These are phyloP conservation scores for Suzukiozyma palmioleophila DNA, from an alignment of 1,139 yeast species.

Conservation along the genomic window DNA sequence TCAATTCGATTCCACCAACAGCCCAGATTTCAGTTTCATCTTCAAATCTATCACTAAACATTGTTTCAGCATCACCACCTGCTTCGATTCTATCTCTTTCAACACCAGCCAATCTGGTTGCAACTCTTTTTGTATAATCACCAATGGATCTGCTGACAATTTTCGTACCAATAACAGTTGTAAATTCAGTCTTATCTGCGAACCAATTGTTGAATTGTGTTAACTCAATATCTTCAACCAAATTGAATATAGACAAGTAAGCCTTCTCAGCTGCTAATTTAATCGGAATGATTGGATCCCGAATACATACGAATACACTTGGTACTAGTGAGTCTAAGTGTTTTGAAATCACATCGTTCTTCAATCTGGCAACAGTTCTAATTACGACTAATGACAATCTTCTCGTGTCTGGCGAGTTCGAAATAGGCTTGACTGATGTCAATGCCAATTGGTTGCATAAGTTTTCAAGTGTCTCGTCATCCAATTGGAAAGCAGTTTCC, in stretches of 20 bases:
- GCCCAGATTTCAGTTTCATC: constrained; percentile 89
- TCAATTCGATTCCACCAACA: constrained; percentile 60
- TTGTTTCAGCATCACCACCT: constrained; percentile 86
- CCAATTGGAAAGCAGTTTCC: constrained; percentile 24
- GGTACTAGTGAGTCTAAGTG: constrained; percentile 61
- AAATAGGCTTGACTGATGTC: constrained; percentile 47
- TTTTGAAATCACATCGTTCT: constrained; percentile 43
- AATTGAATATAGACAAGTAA: constrained; percentile 63
- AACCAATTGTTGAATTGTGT: constrained; percentile 60
- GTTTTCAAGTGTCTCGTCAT: constrained; percentile 26
- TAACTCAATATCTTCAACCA: constrained; percentile 69
- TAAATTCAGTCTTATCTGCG: constrained; percentile 19
- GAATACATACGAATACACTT: constrained; percentile 72
- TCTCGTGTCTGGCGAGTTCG: constrained; percentile 73
- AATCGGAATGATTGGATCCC: constrained; percentile 85
- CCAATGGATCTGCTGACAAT: constrained; percentile 71
- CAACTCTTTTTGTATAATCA: constrained; percentile 89
- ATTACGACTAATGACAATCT: constrained; percentile 73
- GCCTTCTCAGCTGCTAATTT: constrained; percentile 95
- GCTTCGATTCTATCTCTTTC: constrained; percentile 84
- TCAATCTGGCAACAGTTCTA: constrained; percentile 68
- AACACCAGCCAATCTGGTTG: constrained; percentile 71
- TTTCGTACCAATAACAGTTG: constrained; percentile 42
- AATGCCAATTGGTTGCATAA: constrained; percentile 49
- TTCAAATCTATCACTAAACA: constrained; percentile 80